Evolutionary conservation across 768 basidiomycete species (phyloP), one percentile per base, ranked within the genome.

Genomic region (Termitomyces sp.): DNA sequence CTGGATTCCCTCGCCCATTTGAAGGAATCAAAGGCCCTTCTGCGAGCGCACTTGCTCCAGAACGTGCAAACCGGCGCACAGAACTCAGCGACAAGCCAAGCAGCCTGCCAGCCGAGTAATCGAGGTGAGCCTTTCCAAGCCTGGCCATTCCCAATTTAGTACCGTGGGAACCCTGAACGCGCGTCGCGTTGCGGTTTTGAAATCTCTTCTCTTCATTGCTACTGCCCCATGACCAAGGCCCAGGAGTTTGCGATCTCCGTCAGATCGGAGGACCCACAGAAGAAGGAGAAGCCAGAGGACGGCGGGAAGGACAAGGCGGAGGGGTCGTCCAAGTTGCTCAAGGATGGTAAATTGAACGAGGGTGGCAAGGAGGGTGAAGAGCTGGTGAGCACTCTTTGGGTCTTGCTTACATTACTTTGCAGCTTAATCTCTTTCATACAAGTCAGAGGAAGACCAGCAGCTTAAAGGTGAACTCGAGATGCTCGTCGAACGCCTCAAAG

Each of bases 401-500:
- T 38, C 22, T 55, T 13, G 49, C 53, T 16, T 20, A 54, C 9
- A 54, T 35, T 18, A 26, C 36, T 41, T 35, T 45, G 40, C 3
- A 36, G n/a, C 53, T 62, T 16, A 60, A 52, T 64, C 54, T 35
- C 55, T 50, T 48, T 26, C 28, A 49, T 49, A 56, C 18, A 57
- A 95, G 94, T 94, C 91, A 28, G 97, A 99, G 68, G 97, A 98
- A 74, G 97, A 99, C 72, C 77, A 86, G 33, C 91, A 94, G 67
- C 83, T 99, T 58, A 92, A 91, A 74, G 87, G 84, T 57, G 95
- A 99, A 73, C 80, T 99, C 22, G 97, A 98, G 70, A 94, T 99
- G 94, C 82, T 98, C 26, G 86, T 96, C 30, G 94, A 98, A 69
- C 85, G 97, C 45, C 70, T 99, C 55, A 92, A 91, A 79, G 96